A percentile compares a stretch with the other conserved stretches of the same genome.
phyloP scores from a whole-genome alignment of 257 asterid genomes.

The Solanum bukasovii region DNA sequence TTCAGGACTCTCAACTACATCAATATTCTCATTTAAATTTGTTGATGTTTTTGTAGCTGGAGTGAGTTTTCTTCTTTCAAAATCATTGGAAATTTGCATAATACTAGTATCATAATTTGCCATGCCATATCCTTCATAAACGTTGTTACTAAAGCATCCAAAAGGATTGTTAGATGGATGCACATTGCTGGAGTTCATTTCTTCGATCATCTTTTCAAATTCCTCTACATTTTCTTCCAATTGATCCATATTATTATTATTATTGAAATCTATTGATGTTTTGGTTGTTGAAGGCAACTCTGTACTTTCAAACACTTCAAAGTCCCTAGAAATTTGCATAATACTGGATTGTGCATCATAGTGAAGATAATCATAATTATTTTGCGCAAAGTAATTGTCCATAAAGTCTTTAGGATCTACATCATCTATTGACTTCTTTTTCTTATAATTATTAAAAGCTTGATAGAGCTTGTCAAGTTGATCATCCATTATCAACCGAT shows the following conservation, averaged over 20 bases:
- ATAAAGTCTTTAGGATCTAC: not conserved
- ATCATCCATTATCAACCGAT: not conserved
- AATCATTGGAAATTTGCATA: not conserved
- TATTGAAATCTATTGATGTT: not conserved
- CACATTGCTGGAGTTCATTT: not conserved
- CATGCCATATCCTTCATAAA: not conserved
- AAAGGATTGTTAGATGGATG: not conserved
- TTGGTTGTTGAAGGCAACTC: not conserved
- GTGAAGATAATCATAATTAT: not conserved
- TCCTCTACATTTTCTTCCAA: not conserved
- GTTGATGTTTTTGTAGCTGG: not conserved
- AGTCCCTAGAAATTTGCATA: not conserved
- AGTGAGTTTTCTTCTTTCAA: not conserved
- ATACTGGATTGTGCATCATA: not conserved
- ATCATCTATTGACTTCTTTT: not conserved
- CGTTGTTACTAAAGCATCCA: not conserved
- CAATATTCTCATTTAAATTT: not conserved
- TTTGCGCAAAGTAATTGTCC: not conserved
- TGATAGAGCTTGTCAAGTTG: not conserved
- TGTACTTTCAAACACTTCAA: not conserved
- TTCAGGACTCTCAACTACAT: not conserved
- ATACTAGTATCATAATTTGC: not conserved
- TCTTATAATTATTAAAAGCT: not conserved
- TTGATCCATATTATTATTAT: not conserved
- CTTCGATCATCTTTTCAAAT: not conserved